A percentile compares a stretch with the other conserved stretches of the same genome.
These are phyloP conservation scores for Verticillium longisporum DNA, from an alignment of 2,329 filamentous ascomycete genomes.

Conservation along the genomic window DNA sequence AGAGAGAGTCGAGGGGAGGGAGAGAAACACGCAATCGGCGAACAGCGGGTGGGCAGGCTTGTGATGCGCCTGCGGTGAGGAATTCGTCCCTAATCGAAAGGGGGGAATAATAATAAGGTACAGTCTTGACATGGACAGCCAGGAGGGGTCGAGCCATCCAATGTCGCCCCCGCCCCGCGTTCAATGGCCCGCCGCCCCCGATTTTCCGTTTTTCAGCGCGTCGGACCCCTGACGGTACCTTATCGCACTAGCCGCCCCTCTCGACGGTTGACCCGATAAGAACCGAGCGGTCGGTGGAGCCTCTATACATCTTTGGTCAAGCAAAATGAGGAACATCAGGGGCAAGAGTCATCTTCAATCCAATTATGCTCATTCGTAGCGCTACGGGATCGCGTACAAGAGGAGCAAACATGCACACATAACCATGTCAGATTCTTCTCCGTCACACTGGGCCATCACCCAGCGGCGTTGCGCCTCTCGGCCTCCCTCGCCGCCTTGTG, in stretches of 20 bases:
- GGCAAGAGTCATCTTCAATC: too few relatives aligned
- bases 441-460: conserved; percentile 17
- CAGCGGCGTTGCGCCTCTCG: conserved; percentile 40
- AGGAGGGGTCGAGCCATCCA: background rate
- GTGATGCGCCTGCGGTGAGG: background rate
- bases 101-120: background rate
- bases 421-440: background rate
- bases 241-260: background rate
- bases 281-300: background rate
- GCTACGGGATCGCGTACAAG: background rate
- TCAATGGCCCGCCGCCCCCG: background rate
- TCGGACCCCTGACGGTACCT: background rate
- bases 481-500: conserved; percentile 45
- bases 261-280: background rate
- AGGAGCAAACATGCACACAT: background rate
- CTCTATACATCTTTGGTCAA: background rate
- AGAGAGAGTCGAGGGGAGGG: background rate
- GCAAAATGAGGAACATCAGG: too few relatives aligned
- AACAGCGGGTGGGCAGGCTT: background rate
- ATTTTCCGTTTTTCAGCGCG: background rate
- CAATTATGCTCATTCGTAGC: too few relatives aligned
- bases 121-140: background rate
- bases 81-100: background rate
- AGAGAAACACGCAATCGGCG: background rate
- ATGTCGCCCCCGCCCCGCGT: background rate